Base-by-base conservation (phyloP, 2,329 filamentous ascomycete genomes). In the Ceratocystis destructans region DNA sequence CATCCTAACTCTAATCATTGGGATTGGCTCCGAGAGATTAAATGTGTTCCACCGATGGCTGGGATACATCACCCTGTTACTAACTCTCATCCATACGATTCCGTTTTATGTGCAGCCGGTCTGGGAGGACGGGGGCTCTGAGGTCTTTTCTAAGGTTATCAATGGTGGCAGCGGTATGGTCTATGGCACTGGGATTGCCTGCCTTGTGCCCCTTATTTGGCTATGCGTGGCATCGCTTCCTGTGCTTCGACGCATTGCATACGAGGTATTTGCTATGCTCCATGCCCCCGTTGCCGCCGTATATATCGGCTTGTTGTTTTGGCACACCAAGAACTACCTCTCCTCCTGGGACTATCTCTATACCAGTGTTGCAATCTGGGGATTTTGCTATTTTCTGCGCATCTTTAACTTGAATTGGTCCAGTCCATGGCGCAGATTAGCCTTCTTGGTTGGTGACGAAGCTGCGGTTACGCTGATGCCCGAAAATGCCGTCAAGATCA, bases 31-130 rank as follows among this genome's bases (percentile, higher is more conserved):
- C 46, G 93, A 97, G 74, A 82, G 93, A 62, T 81, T 97, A 63
- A 96, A 96, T 71, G 92, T 96, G 41, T 82, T 96, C 68, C 93
- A 97, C 76, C 85, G 93, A 71, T 97, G 92, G 92, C 85, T 88
- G 6, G 90, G 88, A 33, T 96, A 96, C 73, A 77, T 96, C 10
- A 94, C 88, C 72, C 79, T 96, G 1, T 87, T 95, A 69, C 78
- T 96, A 67, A 87, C 89, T 33, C 78, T 96, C 65, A 81, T 96
- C 20, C 93, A 97, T 73, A 89, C 87, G 22, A 79, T 96, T 17
- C 93, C 93, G 0, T 97, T 95, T 73, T 96, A 96, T 71, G 76
- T 96, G 66, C 90, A 91, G 66, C 91, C 92, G 3, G 84, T 96
- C 1, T 93, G 88, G 86, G 86, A 94, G 68, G 85, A 91, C 68